These are phyloP conservation scores for Cyclotella atomus DNA, from an alignment of 108 stramenopile species.

Conservation along the genomic window DNA sequence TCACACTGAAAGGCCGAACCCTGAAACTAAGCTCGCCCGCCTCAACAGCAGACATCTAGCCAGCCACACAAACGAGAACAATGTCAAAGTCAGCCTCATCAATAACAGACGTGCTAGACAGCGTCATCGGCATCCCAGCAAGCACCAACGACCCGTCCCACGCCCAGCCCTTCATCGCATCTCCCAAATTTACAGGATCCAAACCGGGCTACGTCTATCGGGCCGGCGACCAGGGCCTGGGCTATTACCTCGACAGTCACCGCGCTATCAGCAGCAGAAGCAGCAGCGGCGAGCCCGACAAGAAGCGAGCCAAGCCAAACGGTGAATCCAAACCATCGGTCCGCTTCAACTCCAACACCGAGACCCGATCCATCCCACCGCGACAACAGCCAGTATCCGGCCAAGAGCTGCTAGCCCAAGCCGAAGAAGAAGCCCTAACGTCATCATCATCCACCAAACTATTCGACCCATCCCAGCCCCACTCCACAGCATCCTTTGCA, in stretches of 20 bases:
- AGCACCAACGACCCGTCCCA: neutral
- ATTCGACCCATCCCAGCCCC: slow-evolving; percentile 49
- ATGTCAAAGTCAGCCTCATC: slow-evolving; percentile 2
- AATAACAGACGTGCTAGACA: slow-evolving; percentile 47
- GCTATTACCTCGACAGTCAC: slow-evolving; percentile 64
- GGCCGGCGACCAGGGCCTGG: slow-evolving; percentile 60
- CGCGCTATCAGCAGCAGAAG: too few species aligned
- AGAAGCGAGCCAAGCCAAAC: slow-evolving; percentile 29
- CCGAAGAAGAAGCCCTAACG: slow-evolving; percentile 51
- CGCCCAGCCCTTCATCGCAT: slow-evolving; percentile 52
- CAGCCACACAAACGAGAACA: neutral
- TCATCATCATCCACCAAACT: slow-evolving; percentile 46
- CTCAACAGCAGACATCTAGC: neutral
- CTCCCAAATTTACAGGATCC: slow-evolving; percentile 53
- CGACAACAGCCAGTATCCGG: slow-evolving; percentile 4
- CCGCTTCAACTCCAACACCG: slow-evolving; percentile 50
- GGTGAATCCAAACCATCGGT: slow-evolving; percentile 20
- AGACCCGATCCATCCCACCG: slow-evolving; percentile 54
- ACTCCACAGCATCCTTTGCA: too few species aligned
- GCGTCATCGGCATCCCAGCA: slow-evolving; percentile 31
- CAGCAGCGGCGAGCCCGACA: neutral
- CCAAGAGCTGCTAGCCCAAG: slow-evolving; percentile 62
- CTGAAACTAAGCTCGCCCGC: too few species aligned
- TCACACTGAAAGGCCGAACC: too few species aligned
- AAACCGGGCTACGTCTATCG: slow-evolving; percentile 76